Evolutionary conservation across 345 rosid species (phyloP).

Genomic region (Conringia planisiliqua): DNA sequence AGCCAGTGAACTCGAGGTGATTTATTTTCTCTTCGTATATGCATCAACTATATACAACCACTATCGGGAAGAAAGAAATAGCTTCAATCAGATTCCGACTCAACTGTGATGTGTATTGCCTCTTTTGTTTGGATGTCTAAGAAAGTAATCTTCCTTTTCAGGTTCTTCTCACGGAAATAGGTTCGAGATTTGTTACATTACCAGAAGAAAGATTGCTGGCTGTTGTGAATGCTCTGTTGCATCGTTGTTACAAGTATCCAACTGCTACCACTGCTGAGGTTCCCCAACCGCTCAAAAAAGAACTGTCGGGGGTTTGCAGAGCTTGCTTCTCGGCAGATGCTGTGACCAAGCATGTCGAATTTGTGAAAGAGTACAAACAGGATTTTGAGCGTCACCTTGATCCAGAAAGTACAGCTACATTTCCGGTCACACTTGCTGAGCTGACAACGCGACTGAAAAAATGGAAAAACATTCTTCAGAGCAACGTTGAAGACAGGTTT

Average conservation of each 20-base stretch:
- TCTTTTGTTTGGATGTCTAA: conserved; percentile 14
- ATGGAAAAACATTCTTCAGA: conserved; percentile 97
- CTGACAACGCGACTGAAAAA: conserved; percentile 85
- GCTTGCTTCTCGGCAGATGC: conserved; percentile 99
- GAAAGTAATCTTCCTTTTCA: conserved; percentile 37
- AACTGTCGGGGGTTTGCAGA: conserved; percentile 97
- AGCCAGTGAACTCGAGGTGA: conserved; percentile 97
- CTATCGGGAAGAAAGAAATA: background rate
- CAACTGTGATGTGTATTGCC: background rate
- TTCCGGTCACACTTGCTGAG: conserved; percentile 90
- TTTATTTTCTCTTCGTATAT: background rate
- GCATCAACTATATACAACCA: background rate
- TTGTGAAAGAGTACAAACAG: conserved; percentile 96
- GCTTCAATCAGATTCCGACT: background rate
- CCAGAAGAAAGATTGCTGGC: conserved; percentile 99
- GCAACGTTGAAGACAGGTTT: conserved; percentile 97
- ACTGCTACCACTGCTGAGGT: conserved; percentile 97
- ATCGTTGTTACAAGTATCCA: conserved; percentile 98
- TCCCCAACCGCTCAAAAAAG: conserved; percentile 97
- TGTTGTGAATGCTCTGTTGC: conserved; percentile 94
- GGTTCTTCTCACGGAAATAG: conserved; percentile 91
- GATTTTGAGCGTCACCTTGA: conserved; percentile 98
- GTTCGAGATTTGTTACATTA: conserved; percentile 91
- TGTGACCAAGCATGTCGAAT: conserved; percentile 91
- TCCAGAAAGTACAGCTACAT: conserved; percentile 88